Conservation (phyloP, 345 rosid species). For the Hibiscus tridactylites region DNA sequence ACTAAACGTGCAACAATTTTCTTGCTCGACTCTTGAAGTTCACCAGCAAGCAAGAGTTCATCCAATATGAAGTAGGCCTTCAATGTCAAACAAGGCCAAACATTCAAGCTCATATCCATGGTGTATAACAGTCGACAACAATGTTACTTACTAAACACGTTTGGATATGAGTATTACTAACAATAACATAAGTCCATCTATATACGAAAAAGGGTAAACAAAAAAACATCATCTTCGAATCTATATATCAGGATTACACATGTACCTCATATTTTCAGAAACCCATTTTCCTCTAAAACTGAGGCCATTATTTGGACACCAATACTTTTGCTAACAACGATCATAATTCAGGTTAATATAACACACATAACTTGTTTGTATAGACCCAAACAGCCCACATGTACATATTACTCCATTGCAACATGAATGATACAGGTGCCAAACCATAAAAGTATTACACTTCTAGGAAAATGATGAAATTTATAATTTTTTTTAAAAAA, state of each 20-base stretch:
- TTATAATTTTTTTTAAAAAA: background rate
- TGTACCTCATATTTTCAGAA: background rate
- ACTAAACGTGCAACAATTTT: constrained; percentile 78
- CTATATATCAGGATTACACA: background rate
- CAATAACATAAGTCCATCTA: background rate
- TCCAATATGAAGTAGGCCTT: constrained; percentile 91
- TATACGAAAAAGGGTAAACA: background rate
- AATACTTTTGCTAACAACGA: background rate
- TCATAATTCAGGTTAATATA: background rate
- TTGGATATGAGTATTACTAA: background rate
- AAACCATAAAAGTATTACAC: background rate
- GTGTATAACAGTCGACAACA: background rate
- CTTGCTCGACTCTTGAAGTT: constrained; percentile 95
- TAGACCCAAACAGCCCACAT: background rate
- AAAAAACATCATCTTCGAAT: background rate
- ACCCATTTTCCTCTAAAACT: background rate
- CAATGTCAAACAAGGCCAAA: constrained; percentile 13
- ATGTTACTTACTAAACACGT: background rate
- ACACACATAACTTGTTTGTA: background rate
- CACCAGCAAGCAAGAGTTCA: constrained; percentile 88
- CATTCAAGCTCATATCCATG: background rate
- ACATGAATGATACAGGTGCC: background rate
- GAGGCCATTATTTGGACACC: background rate
- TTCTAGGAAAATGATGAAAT: background rate
- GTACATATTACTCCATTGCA: background rate